phyloP scores from a whole-genome alignment of 1,284 basidiomycete genomes.

The Ustilago esculenta region DNA sequence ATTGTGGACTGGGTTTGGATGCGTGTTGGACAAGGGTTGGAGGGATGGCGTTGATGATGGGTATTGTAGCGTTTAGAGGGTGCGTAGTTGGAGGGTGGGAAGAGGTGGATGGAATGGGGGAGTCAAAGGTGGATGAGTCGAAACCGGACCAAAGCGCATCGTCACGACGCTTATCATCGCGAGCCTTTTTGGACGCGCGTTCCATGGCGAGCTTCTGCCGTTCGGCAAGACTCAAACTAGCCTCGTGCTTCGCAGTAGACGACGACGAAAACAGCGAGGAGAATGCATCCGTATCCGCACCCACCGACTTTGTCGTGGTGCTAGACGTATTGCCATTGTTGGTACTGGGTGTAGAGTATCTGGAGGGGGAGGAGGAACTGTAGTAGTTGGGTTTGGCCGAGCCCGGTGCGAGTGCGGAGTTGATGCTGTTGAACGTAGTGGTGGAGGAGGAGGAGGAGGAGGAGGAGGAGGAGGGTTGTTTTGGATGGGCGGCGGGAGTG shows the following conservation, averaged over 20 bases:
- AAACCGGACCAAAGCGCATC: slow-evolving; percentile 44
- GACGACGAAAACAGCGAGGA: slow-evolving; percentile 53
- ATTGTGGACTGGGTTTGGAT: slow-evolving; percentile 1
- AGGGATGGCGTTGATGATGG: background rate
- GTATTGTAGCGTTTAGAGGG: slow-evolving; percentile 16
- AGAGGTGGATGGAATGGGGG: background rate
- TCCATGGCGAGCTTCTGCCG: slow-evolving; percentile 32
- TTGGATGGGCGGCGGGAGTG: slow-evolving; percentile 2
- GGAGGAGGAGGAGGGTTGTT: slow-evolving; percentile 6
- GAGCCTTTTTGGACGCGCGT: slow-evolving; percentile 15
- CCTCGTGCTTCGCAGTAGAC: slow-evolving; percentile 21
- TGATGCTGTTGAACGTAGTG: slow-evolving; percentile 15
- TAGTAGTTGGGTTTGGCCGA: slow-evolving; percentile 30
- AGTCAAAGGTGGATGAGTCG: slow-evolving; percentile 20
- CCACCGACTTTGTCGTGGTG: slow-evolving; percentile 1
- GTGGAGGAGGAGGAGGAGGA: slow-evolving; percentile 10
- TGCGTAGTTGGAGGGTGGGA: background rate
- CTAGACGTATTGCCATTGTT: slow-evolving; percentile 1
- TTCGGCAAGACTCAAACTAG: slow-evolving; percentile 32
- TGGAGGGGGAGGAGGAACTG: slow-evolving; percentile 12
- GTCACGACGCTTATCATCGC: slow-evolving; percentile 24
- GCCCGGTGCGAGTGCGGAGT: slow-evolving; percentile 4
- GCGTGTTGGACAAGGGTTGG: background rate
- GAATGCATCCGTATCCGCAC: slow-evolving; percentile 48
- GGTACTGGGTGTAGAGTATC: slow-evolving; percentile 6